Evolutionary conservation across 495 filamentous ascomycete species (phyloP), one percentile per base, ranked within the genome.

Genomic region (Penicillium waksmanii): DNA sequence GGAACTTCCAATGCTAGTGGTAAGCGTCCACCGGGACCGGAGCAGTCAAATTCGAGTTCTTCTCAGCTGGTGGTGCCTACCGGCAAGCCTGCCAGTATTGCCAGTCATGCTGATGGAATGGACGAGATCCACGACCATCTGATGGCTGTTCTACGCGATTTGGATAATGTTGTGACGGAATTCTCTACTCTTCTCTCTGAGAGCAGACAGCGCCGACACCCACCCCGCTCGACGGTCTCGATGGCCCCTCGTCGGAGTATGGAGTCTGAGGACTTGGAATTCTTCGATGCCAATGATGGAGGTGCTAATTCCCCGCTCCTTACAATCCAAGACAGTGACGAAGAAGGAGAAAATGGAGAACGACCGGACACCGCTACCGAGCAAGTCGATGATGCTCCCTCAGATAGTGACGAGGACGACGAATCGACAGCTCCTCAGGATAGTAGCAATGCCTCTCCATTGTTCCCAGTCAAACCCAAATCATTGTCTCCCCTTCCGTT

Each of bases 201-300:
- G 64, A 96, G 87, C 75, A 93, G 93, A 66, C 84, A 90, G 51
- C 84, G 94, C 34, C 87, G 93, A 27, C 73, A 81, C 36, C 84
- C 87, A 5, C 73, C 74, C 0, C 68, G 73, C 31, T 73, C 80
- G 23, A 13, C 46, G 2, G 46, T 27, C 6, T 71, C 84, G 5
- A 56, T 80, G 3, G 74, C 76, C 10, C 84, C 90, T 10, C 86
- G 95, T 57, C 78, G 77, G 55, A 96, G 92, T 72, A 83, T 93
- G 38, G 95, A 97, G 64, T 93, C 91, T 9, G 83, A 87, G 51
- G 84, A 88, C 8, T 84, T 86, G 33, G 96, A 98, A 67, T 98
- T 96, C 74, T 98, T 96, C 62, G 95, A 98, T 68, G 95, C 95
- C 2, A 84, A 87, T 53, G 91, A 87, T 46, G 91, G 87, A 8